Percentiles rank a stretch among this genome's conserved stretches.
Conservation (phyloP, 768 basidiomycete genomes). For the Suillus placidus region DNA sequence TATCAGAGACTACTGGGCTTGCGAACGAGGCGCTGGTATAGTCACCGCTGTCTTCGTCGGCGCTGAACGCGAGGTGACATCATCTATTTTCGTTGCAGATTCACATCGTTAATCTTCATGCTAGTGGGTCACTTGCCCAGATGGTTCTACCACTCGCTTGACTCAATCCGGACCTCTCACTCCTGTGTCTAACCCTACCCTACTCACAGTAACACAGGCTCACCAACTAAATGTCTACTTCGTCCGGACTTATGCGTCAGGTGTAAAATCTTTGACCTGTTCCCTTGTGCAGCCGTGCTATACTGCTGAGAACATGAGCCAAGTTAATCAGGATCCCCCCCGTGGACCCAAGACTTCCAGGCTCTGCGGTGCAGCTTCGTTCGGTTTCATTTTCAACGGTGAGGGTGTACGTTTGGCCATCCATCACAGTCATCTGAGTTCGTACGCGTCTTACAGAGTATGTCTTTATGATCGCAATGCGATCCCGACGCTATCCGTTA, state of each 20-base stretch:
- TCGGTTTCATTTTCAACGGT: conserved; percentile 67
- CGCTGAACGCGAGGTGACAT: conserved; percentile 57
- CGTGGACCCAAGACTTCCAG: conserved; percentile 42
- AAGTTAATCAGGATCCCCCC: conserved; percentile 32
- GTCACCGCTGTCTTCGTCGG: conserved; percentile 68
- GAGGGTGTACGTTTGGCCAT: conserved; percentile 9
- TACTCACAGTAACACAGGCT: conserved; percentile 68
- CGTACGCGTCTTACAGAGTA: conserved; percentile 41
- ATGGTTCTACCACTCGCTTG: conserved; percentile 54
- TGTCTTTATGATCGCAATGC: conserved; percentile 64
- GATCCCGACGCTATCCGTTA: conserved; percentile 53
- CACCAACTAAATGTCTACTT: conserved; percentile 59
- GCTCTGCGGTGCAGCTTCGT: conserved; percentile 59
- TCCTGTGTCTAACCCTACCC: conserved; percentile 54
- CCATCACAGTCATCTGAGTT: conserved; percentile 3
- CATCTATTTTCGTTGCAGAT: conserved; percentile 1
- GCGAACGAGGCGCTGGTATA: conserved; percentile 54
- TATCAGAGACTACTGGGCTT: conserved; percentile 58
- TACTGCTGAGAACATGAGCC: conserved; percentile 38
- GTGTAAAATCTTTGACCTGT: conserved; percentile 50
- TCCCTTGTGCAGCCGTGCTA: conserved; percentile 47
- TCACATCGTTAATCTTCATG: conserved; percentile 10
- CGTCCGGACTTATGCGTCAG: conserved; percentile 46
- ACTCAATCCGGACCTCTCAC: conserved; percentile 60
- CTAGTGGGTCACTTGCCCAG: conserved; percentile 56